Base-by-base conservation (phyloP, 2,329 filamentous ascomycete species). In the Cercospora sojina region DNA sequence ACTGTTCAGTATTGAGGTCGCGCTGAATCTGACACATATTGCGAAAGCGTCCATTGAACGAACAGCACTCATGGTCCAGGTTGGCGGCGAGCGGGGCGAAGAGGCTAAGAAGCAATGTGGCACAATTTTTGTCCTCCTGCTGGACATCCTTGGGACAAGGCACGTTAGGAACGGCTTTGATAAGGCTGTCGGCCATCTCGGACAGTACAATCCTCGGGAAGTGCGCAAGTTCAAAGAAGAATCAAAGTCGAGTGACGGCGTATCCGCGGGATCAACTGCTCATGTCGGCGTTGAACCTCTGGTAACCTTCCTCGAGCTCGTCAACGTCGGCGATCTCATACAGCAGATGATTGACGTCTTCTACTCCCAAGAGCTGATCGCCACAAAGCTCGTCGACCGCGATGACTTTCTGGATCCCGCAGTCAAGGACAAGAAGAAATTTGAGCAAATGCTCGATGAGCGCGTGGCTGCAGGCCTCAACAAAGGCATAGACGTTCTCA, bases 321-420 rank as follows among this genome's bases (percentile, higher is more conserved):
- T 99, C 77, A 99, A 99, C 76, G 94, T 99, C 0, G 95, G 95
- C 66, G 95, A 99, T 77, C 84, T 99, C 65, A 99, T 99, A 73
- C 92, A 96, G 67, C 95, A 99, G 78, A 99, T 99, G 95, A 88
- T 99, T 66, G 95, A 99, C 77, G 93, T 99, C 35, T 99, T 99
- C 77, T 99, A 96, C 80, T 91, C 96, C 77, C 95, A 98, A 80
- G 95, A 99, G 80, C 86, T 99, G 29, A 88, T 93, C 5, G 86
- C 88, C 0, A 87, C 91, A 13, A 91, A 91, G 74, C 88, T 99
- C 62, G 91, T 91, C 1, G 94, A 98, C 76, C 89, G 91, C 51
- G 96, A 96, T 76, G 95, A 99, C 80, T 99, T 99, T 75, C 84
- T 99, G 57, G 92, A 96, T 75, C 91, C 93, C 20, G 92, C 93